These are phyloP conservation scores for Vitis rupestris DNA, from an alignment of 164 flowering plant species.

Conservation along the genomic window DNA sequence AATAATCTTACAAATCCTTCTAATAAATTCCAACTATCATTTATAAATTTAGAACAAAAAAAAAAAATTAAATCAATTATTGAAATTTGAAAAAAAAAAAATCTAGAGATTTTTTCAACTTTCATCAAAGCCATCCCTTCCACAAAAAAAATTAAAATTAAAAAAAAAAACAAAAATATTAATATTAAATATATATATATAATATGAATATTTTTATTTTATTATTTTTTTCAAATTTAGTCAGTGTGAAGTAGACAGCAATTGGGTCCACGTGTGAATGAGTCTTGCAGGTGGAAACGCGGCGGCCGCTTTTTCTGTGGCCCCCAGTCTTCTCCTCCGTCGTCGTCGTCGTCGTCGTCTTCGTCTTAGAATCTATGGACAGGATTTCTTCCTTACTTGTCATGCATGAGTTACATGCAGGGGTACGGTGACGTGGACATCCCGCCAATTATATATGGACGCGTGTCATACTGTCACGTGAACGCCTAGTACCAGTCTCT, in stretches of 20 bases:
- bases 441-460: constrained; percentile 3
- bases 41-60: no score
- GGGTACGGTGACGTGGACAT: neutral
- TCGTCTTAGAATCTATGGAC: constrained; percentile 28
- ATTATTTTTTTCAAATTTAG: neutral
- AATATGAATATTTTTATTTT: no score
- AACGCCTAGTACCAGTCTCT: neutral
- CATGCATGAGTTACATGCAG: constrained; percentile 5
- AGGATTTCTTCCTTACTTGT: constrained; percentile 12
- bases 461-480: neutral
- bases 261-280: constrained; percentile 21
- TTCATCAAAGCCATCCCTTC: no score
- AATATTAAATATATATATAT: neutral
- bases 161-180: no score
- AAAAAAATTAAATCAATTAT: no score
- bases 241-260: neutral
- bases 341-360: constrained; percentile 11
- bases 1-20: no score
- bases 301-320: constrained; percentile 45
- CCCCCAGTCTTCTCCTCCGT: constrained; percentile 21
- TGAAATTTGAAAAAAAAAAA: no score
- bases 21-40: no score
- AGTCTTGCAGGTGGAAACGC: constrained; percentile 29
- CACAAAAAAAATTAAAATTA: no score
- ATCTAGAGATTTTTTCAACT: no score